Evolutionary conservation across 495 filamentous ascomycete genomes (phyloP), one percentile per base, ranked within the genome.

Genomic region (Penicillium alfredii): DNA sequence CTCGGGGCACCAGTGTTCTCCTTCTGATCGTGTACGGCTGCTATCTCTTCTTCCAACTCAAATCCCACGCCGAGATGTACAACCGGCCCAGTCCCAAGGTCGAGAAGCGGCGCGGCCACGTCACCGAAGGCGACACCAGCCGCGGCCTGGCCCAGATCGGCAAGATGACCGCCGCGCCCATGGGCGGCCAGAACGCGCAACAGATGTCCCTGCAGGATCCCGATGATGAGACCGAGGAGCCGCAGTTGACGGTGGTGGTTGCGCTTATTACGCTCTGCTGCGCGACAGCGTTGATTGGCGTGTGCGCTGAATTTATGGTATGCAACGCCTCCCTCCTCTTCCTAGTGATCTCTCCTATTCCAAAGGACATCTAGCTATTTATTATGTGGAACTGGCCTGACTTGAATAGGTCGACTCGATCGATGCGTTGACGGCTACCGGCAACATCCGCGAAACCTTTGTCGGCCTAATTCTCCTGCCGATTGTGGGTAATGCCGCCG

Each of bases 241-340:
- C 88, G 0, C 76, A 85, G 45, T 68, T 95, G 6, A 74, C 75
- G 15, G 66, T 89, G 25, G 47, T 47, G 22, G 81, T 84, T 26
- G 88, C 89, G 3, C 22, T 92, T 5, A 59, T 75, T 27, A 86
- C 84, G 0, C 74, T 97, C 6, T 66, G 65, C 8, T 64, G 74
- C 21, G 79, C 82, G 1, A 96, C 89, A 4, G 79, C 78, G 9
- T 66, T 94, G 21, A 85, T 96, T 34, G 89, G 82, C 11, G 65
- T 94, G 22, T 94, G 89, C 55, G 85, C 89, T 11, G 89, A 96
- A 55, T 94, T 78, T 56, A 88, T 96, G 78, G 87, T 64, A 51
- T 9, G 34, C 9, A 25, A n/a, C n/a, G n/a, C n/a, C n/a, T n/a
- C n/a, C n/a, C n/a, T n/a, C n/a, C n/a, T n/a, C n/a, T n/a, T n/a